Base-by-base conservation (phyloP, 164 flowering plant species). In the Santalum album region DNA sequence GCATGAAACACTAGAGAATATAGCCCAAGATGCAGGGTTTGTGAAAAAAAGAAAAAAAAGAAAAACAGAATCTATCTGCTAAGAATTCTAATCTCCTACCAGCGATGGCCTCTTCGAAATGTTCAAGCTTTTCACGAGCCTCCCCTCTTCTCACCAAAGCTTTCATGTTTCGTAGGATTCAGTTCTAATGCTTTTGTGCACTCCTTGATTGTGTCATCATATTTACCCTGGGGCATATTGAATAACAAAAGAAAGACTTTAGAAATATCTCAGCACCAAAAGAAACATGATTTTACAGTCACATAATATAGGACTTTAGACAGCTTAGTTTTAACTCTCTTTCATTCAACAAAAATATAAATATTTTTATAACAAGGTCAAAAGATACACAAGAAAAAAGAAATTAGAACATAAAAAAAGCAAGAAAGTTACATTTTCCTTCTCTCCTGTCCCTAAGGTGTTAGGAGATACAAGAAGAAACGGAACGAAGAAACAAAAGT, bases 41-140 rank as follows among this genome's bases (percentile, higher is more conserved):
- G n/a, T n/a, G n/a, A n/a, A n/a, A n/a, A n/a, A n/a, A n/a, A n/a
- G n/a, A n/a, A 46, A 46, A 46, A 11, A 0, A 7, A 46, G 25
- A 10, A 1, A 46, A 43, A 43, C 47, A 4, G 21, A 4, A 4
- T 16, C 21, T 5, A 43, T 43, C 9, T 3, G 34, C 34, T 29
- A 29, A n/a, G 6, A 29, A 29, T 29, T 29, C 34, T 3, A 9
- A 9, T 3, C 17, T 38, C 42, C 56, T 65, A 91, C 96, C 96
- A 62, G 82, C 79, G 61, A 92, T 78, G 45, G 96, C 92, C 58
- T 86, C 98, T 48, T 92, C 98, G 71, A 60, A 92, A 62, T 87
- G 76, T 56, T 92, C 96, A 60, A 86, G 96, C 70, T 75, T 92
- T 71, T 92, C 96, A 60, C 79, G 80, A 15, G 94, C 87, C 65